A percentile compares a stretch with the other conserved stretches of the same genome.
Evolutionary conservation across 2,329 filamentous ascomycete genomes (phyloP).

Genomic region (Aspergillus caelatus): DNA sequence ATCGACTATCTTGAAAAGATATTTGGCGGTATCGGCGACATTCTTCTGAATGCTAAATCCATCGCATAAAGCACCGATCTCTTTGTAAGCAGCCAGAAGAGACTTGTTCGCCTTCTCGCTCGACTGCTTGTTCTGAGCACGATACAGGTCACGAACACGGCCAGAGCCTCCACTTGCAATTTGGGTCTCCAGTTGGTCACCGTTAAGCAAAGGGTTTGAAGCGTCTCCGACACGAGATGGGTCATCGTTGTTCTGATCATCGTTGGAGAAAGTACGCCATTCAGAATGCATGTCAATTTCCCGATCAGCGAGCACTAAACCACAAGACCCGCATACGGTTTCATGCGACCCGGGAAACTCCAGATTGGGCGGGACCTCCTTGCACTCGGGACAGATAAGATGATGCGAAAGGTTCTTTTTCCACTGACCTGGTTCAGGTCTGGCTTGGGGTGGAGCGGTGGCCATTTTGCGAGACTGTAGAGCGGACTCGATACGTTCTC

Average conservation of each 20-base stretch:
- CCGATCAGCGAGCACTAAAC: constrained; percentile 84
- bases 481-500: constrained; percentile 35
- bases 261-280: constrained; percentile 98
- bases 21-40: constrained; percentile 87
- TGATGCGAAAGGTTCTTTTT: constrained; percentile 85
- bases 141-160: constrained; percentile 73
- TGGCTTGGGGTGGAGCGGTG: constrained; percentile 39
- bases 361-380: constrained; percentile 86
- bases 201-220: constrained; percentile 85
- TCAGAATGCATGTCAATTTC: constrained; percentile 96
- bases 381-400: constrained; percentile 87
- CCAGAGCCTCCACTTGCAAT: constrained; percentile 81
- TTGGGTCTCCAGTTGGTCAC: constrained; percentile 82
- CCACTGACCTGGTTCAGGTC: constrained; percentile 56
- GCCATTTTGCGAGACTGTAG: constrained; percentile 39
- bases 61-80: constrained; percentile 86
- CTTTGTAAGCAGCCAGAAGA: constrained; percentile 79
- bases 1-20: constrained; percentile 92
- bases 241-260: constrained; percentile 94
- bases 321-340: constrained; percentile 89
- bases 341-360: constrained; percentile 92
- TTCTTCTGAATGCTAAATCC: constrained; percentile 78
- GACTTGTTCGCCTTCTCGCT: constrained; percentile 82
- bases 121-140: constrained; percentile 79
- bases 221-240: constrained; percentile 97